Conservation (phyloP, 2,329 filamentous ascomycete species). For the Fusarium nurragi region DNA sequence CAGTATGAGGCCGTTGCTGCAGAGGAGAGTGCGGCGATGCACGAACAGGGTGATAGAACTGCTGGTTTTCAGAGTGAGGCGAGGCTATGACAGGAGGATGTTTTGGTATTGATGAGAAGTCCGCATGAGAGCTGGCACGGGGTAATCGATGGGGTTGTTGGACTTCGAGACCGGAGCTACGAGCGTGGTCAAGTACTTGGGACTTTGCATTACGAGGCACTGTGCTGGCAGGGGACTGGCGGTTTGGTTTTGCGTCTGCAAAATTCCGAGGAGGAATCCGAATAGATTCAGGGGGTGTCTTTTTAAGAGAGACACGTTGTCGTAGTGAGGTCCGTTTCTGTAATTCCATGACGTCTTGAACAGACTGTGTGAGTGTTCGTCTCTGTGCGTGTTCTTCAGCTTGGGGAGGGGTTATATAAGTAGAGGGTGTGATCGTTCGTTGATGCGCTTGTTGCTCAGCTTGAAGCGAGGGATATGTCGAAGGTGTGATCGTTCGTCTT, state of each 20-base stretch:
- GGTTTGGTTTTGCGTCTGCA: conserved; percentile 31
- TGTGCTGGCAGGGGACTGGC: conserved; percentile 48
- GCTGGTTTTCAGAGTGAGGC: conserved; percentile 52
- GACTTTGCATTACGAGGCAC: conserved; percentile 47
- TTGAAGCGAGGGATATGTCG: conserved; percentile 28
- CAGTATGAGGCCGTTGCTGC: conserved; percentile 67
- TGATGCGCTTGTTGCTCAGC: conserved; percentile 20
- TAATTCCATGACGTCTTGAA: conserved; percentile 30
- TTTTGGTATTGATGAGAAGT: conserved; percentile 40
- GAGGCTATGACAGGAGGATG: conserved; percentile 45
- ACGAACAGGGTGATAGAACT: conserved; percentile 69
- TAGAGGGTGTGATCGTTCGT: conserved; percentile 29
- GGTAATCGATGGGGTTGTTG: conserved; percentile 48
- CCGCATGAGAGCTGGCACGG: conserved; percentile 49
- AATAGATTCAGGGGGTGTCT: conserved; percentile 62
- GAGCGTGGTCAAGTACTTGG: conserved; percentile 57
- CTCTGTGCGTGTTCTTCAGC: conserved; percentile 20
- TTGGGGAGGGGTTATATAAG: neutral
- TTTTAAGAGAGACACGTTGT: conserved; percentile 64
- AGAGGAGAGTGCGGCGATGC: conserved; percentile 71
- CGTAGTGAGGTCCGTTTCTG: conserved; percentile 60
- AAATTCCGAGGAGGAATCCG: conserved; percentile 57
- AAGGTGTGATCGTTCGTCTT: conserved; percentile 29
- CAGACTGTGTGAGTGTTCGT: conserved; percentile 33
- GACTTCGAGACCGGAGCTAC: conserved; percentile 58